Evolutionary conservation across 2,329 filamentous ascomycete species (phyloP), one percentile per base, ranked within the genome.

Genomic region (Lachnellula hyalina): DNA sequence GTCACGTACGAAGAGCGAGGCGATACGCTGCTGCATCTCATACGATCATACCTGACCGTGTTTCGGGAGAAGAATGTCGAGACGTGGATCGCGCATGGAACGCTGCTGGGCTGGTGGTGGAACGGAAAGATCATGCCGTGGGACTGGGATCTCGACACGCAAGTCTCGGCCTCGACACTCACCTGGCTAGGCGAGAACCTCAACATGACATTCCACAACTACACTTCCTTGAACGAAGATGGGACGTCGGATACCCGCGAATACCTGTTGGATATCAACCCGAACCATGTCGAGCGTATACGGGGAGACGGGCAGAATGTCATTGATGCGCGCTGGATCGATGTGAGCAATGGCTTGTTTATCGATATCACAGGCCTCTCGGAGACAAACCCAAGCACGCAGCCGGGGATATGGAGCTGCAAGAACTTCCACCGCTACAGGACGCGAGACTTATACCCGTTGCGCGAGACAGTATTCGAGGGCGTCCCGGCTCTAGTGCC

Each of bases 71-170:
- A 85, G 52, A 81, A 82, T 6, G 72, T 90, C 58, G 88, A 93
- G 72, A 93, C 90, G 0, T 94, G 90, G 90, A 83, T 95, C 56
- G 89, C 90, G 40, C 90, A 95, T 70, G 90, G 90, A 48, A 91
- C 89, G 4, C 73, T 94, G 49, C 75, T 95, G 21, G 90, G 89
- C 12, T 95, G 90, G 90, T 94, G 88, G 87, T 95, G 90, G 90
- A 93, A 90, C 68, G 80, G 76, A 42, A 73, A 83, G 72, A 84
- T 89, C 67, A 83, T 92, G 74, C 88, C 89, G 0, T 92, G 89
- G 89, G 89, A 94, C 70, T 88, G 84, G 75, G 90, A 95, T 70
- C 75, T 94, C 46, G 90, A 95, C 70, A 88, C 89, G 0, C 90
- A 94, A 72, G 84, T 94, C 28, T 82, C 84, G 17, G 80, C 79